Evolutionary conservation across 306 rosid species (phyloP), one percentile per base, ranked within the genome.

Genomic region (Vigna reflexopilosa): DNA sequence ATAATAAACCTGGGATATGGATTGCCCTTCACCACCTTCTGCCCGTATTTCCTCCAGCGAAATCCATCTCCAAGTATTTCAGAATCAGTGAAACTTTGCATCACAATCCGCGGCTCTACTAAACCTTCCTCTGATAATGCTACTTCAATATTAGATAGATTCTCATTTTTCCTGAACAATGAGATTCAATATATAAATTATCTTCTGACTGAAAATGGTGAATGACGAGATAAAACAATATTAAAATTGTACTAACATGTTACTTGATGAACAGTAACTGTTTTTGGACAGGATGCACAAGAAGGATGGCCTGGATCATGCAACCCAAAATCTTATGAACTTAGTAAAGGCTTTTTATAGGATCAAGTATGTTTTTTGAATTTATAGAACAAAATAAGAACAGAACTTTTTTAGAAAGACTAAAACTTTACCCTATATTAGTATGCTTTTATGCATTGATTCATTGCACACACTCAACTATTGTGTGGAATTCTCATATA

Each of bases 31-130:
- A 93, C 98, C 82, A 95, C 93, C 70, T 95, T 95, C 90, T 95
- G 98, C 8, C 99, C 99, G 80, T 95, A 95, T 87, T 95, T 95
- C 84, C 98, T 93, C 99, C 99, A 95, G 73, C 97, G 98, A 78
- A 89, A 88, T 56, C 98, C 97, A 77, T 95, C 97, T 45, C 91
- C 89, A 2, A 88, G 57, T 22, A 90, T 79, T 71, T 91, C 97
- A 34, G 90, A 77, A 80, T 91, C 93, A 0, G 73, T 73, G 16
- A 88, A 83, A 72, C 82, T 89, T 84, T 88, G 97, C 84, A 85
- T 89, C 83, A 86, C 84, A 49, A 84, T 70, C 9, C 87, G 86
- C 3, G 89, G 86, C 81, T 92, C 92, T 61, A 30, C 88, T 64
- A 82, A 73, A 32, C 80, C 90, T 67, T 90, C 96, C 15, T 87